phyloP scores from a whole-genome alignment of 371 early-diverging fungal species.

The Apophysomyces sp. region DNA sequence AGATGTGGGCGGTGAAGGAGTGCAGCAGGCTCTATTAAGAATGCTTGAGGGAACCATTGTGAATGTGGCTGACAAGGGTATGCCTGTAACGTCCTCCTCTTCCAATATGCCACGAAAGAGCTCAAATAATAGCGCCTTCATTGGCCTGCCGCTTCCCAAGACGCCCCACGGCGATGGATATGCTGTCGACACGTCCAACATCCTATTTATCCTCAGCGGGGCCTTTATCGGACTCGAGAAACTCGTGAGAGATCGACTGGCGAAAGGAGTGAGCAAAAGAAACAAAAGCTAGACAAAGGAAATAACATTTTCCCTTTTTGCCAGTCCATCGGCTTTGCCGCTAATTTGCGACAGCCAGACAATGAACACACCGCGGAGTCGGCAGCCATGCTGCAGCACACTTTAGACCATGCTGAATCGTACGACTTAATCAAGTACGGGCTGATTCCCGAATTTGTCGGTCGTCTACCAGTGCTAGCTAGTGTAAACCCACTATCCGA shows the following conservation, averaged over 20 bases:
- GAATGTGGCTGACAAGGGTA: slow-evolving; percentile 71
- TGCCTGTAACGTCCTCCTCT: slow-evolving; percentile 14
- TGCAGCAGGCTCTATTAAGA: slow-evolving; percentile 80
- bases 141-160: not conserved
- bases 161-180: slow-evolving; percentile 58
- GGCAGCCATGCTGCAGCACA: not conserved
- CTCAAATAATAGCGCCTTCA: slow-evolving; percentile 13
- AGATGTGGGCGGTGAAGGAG: slow-evolving; percentile 94
- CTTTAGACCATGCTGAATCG: slow-evolving; percentile 69
- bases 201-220: slow-evolving; percentile 81
- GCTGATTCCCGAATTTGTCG: slow-evolving; percentile 84
- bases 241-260: slow-evolving; percentile 66
- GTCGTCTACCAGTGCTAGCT: slow-evolving; percentile 77
- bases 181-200: slow-evolving; percentile 82
- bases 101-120: slow-evolving; percentile 16
- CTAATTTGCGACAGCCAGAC: slow-evolving; percentile 10
- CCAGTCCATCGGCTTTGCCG: slow-evolving; percentile 63
- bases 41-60: slow-evolving; percentile 85
- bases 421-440: slow-evolving; percentile 78
- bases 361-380: not conserved
- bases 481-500: slow-evolving; percentile 61
- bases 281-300: not conserved
- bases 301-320: not conserved
- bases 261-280: slow-evolving; percentile 43
- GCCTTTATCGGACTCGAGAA: slow-evolving; percentile 85